Evolutionary conservation across 1,284 basidiomycete species (phyloP).

Genomic region (Ustilago esculenta): DNA sequence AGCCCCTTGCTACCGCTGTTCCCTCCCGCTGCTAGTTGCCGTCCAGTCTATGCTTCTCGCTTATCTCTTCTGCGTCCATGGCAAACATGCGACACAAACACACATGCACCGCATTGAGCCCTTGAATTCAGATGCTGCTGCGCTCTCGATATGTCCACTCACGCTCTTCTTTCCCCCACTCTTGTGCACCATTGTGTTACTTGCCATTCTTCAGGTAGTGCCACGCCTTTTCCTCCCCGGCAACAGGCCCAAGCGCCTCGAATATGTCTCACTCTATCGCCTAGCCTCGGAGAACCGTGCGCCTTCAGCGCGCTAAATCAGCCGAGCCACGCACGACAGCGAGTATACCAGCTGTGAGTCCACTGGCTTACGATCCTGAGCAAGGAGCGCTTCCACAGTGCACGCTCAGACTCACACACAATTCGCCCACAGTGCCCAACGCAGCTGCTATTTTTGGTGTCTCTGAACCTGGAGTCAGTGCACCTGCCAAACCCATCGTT

Average conservation of each 20-base stretch:
- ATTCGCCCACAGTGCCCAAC: not conserved
- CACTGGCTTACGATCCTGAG: conserved; percentile 8
- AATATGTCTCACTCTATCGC: not conserved
- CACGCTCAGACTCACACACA: conserved; percentile 1
- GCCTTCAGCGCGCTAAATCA: not conserved
- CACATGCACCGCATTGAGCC: conserved; percentile 6
- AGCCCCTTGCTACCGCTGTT: not conserved
- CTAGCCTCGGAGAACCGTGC: conserved; percentile 2
- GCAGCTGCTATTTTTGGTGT: conserved; percentile 18
- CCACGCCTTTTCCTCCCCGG: not conserved
- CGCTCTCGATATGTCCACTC: not conserved
- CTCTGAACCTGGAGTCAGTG: not conserved
- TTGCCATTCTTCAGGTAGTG: too few species aligned
- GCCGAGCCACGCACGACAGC: not conserved
- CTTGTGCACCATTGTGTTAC: not conserved
- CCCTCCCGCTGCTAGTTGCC: not conserved
- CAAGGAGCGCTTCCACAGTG: conserved; percentile 6
- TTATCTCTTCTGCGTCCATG: not conserved
- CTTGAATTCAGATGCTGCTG: not conserved
- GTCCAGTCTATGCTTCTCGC: not conserved
- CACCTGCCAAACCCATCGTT: not conserved
- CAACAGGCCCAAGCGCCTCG: conserved; percentile 4
- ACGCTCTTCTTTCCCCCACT: too few species aligned
- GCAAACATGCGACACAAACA: too few species aligned
- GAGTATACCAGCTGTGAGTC: not conserved